A percentile compares a stretch with the other conserved stretches of the same genome.
These are phyloP conservation scores for Penicillium sp. DNA, from an alignment of 2,329 filamentous ascomycete species.

Conservation along the genomic window DNA sequence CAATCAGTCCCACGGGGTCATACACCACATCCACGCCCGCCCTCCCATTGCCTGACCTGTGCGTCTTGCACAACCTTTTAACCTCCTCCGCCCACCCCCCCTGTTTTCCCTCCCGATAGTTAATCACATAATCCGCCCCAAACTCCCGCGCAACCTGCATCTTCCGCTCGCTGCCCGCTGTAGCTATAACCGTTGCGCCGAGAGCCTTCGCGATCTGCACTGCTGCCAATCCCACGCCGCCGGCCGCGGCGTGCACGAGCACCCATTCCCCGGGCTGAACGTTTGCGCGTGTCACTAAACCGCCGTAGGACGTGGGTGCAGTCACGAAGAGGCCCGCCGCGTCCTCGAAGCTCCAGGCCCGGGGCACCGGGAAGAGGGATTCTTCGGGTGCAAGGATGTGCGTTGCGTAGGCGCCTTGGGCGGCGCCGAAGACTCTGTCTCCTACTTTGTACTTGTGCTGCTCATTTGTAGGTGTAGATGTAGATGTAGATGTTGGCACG, in stretches of 20 bases:
- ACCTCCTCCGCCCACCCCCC: slow-evolving; percentile 66
- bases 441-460: slow-evolving; percentile 70
- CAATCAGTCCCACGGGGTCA: slow-evolving; percentile 88
- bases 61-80: slow-evolving; percentile 57
- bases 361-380: slow-evolving; percentile 67
- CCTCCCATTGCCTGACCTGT: slow-evolving; percentile 61
- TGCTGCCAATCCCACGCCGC: slow-evolving; percentile 84
- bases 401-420: slow-evolving; percentile 82
- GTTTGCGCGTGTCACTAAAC: slow-evolving; percentile 70
- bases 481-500: slow-evolving; percentile 51
- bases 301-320: slow-evolving; percentile 83
- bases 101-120: slow-evolving; percentile 60
- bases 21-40: slow-evolving; percentile 85
- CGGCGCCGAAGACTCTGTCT: slow-evolving; percentile 79
- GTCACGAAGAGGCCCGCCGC: slow-evolving; percentile 89
- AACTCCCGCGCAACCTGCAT: slow-evolving; percentile 72
- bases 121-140: slow-evolving; percentile 78
- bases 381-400: slow-evolving; percentile 65
- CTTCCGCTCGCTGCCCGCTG: slow-evolving; percentile 76
- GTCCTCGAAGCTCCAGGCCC: slow-evolving; percentile 77
- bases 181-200: slow-evolving; percentile 89
- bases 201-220: slow-evolving; percentile 92
- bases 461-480: slow-evolving; percentile 23
- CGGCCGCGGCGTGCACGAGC: slow-evolving; percentile 86
- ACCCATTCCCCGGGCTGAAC: slow-evolving; percentile 80